phyloP scores from a whole-genome alignment of 179 eudicot genomes.

The Beta macrorhiza region DNA sequence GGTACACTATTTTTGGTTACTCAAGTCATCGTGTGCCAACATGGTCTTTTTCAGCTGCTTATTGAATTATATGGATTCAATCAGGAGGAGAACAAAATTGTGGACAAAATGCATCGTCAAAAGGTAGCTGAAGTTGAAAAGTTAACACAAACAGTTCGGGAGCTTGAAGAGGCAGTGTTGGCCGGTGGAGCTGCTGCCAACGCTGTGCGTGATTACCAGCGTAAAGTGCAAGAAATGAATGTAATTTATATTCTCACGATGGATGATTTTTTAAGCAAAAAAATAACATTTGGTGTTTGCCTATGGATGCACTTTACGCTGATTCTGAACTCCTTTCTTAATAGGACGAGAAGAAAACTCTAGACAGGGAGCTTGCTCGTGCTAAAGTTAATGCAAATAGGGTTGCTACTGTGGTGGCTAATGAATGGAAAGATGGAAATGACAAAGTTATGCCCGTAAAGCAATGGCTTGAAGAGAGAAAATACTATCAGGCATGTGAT shows the following conservation, averaged over 20 bases:
- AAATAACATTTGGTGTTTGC: background rate
- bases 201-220: slow-evolving; percentile 90
- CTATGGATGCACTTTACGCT: slow-evolving; percentile 1
- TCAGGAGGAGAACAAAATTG: slow-evolving; percentile 87
- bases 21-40: too few relatives aligned
- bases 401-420: slow-evolving; percentile 44
- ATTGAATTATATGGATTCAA: background rate
- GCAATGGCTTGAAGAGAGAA: slow-evolving; percentile 82
- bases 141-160: slow-evolving; percentile 83
- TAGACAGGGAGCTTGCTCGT: slow-evolving; percentile 48
- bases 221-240: slow-evolving; percentile 96
- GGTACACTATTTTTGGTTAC: slow-evolving; percentile 33
- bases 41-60: background rate
- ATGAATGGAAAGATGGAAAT: slow-evolving; percentile 48
- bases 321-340: background rate
- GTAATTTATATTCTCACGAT: slow-evolving; percentile 34
- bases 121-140: slow-evolving; percentile 95
- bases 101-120: slow-evolving; percentile 90
- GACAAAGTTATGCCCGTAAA: slow-evolving; percentile 49
- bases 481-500: slow-evolving; percentile 61
- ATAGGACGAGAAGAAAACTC: slow-evolving; percentile 67
- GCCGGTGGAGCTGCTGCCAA: slow-evolving; percentile 99
- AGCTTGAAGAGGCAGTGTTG: slow-evolving; percentile 93
- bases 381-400: slow-evolving; percentile 44
- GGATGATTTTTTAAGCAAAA: background rate